phyloP scores from a whole-genome alignment of 1,284 basidiomycete species.

The Hymenochaete sp. region DNA sequence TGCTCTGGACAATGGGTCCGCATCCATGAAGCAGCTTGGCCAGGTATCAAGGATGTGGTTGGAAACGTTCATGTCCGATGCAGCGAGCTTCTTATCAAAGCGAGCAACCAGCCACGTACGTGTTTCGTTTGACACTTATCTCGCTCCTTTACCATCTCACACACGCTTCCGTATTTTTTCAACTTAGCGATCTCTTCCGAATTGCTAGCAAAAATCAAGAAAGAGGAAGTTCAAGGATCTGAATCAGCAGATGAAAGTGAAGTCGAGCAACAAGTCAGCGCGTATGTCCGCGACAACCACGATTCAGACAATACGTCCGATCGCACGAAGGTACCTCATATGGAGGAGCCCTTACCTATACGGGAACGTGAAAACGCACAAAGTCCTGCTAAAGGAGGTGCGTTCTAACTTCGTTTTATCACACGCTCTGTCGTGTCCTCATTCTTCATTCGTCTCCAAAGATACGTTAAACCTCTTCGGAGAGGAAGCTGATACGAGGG shows the following conservation, averaged over 20 bases:
- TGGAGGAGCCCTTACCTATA: too few species aligned
- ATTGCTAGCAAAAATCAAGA: background rate
- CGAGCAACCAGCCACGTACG: background rate
- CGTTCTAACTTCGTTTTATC: background rate
- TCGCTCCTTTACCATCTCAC: too few species aligned
- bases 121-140: too few species aligned
- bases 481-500: conserved; percentile 6
- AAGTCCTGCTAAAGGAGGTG: conserved; percentile 8
- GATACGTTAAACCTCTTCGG: conserved; percentile 12
- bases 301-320: too few species aligned
- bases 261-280: conserved; percentile 13
- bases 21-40: conserved; percentile 16
- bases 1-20: conserved; percentile 10
- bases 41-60: conserved; percentile 11
- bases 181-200: too few species aligned
- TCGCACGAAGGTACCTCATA: too few species aligned
- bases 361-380: too few species aligned
- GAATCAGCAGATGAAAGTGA: conserved; percentile 15
- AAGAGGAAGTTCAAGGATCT: too few species aligned
- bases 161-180: too few species aligned
- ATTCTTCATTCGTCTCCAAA: background rate
- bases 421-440: background rate
- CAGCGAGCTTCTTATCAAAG: too few species aligned
- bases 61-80: conserved; percentile 14
- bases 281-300: too few species aligned